These are phyloP conservation scores for Sphagnum magellanicum DNA, from an alignment of 228 moss, liverwort and hornwort species.

Conservation along the genomic window DNA sequence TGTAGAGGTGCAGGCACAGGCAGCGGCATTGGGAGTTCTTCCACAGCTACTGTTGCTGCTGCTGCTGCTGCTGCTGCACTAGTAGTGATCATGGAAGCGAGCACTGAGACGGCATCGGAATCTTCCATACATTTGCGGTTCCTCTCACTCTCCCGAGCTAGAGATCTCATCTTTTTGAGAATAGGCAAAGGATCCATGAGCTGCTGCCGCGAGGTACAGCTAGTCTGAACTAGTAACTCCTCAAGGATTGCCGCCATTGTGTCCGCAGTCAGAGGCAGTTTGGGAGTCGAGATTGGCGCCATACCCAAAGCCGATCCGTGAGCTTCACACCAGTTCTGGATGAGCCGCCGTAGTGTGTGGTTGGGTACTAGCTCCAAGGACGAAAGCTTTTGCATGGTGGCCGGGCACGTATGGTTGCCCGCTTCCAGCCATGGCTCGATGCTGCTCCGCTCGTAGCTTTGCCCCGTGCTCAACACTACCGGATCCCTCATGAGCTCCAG, in stretches of 20 bases:
- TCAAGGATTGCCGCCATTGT: constrained; percentile 20
- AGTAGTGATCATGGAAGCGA: constrained; percentile 4
- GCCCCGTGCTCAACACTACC: constrained; percentile 74
- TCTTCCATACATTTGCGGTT: constrained; percentile 11
- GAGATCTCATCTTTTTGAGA: too few relatives aligned
- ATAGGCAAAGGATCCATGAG: constrained; percentile 1
- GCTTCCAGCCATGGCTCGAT: constrained; percentile 67
- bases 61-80: too few relatives aligned
- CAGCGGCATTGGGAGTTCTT: not conserved
- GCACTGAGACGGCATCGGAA: constrained; percentile 20
- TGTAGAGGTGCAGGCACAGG: not conserved
- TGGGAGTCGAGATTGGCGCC: constrained; percentile 19
- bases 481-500: constrained; percentile 83
- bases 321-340: constrained; percentile 54
- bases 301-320: constrained; percentile 9
- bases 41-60: constrained; percentile 2
- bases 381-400: constrained; percentile 54
- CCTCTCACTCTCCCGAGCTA: constrained; percentile 9
- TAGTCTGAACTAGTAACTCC: not conserved
- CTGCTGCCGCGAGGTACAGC: not conserved
- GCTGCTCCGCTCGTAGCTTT: constrained; percentile 66
- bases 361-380: constrained; percentile 46
- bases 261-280: constrained; percentile 25
- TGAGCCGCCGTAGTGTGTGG: constrained; percentile 45
- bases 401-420: constrained; percentile 66